Evolutionary conservation across 169 alveolate genomes (phyloP), one percentile per base, ranked within the genome.

Genomic region (Plasmodium reichenowi): DNA sequence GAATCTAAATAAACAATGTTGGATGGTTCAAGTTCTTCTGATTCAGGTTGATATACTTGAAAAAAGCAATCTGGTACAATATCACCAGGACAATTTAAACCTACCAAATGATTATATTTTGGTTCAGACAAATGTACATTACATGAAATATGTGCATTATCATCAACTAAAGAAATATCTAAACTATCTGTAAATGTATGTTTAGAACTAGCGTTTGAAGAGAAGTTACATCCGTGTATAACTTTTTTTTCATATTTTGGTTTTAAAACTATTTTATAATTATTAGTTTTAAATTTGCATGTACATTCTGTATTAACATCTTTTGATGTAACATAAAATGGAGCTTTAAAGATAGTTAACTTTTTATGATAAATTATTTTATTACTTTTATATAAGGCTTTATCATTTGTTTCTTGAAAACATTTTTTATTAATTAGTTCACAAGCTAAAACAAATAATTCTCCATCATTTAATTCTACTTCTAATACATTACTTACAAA

Each of bases 161-260:
- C 89, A 2, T 17, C 75, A 5, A 26, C 29, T 20, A 9, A 24
- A 45, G 24, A 38, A 22, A 76, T 45, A 38, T 76, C 68, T 17
- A 76, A 20, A 76, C 64, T 29, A 29, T 76, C 67, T 17, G 89
- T 63, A 50, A 76, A 76, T 1, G 56, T 13, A 9, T 66, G 52
- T 3, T 56, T 22, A 9, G 59, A 24, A 76, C 71, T 12, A 9
- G 2, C 50, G 50, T 64, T 75, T 2, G 74, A 22, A 8, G 89
- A 76, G 24, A 76, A 76, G 64, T 76, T 66, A 50, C 89, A 76
- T 50, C 89, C 89, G 29, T 76, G 72, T 47, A 76, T 59, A n/a
- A 64, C 58, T 10, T 63, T 76, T 26, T 76, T 66, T 24, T n/a
- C 62, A 63, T 76, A 24, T 10, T 48, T n/a, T 22, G 89, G 89